phyloP scores from a whole-genome alignment of 352 stramenopile genomes.

The Globisporangium heterothallicum region DNA sequence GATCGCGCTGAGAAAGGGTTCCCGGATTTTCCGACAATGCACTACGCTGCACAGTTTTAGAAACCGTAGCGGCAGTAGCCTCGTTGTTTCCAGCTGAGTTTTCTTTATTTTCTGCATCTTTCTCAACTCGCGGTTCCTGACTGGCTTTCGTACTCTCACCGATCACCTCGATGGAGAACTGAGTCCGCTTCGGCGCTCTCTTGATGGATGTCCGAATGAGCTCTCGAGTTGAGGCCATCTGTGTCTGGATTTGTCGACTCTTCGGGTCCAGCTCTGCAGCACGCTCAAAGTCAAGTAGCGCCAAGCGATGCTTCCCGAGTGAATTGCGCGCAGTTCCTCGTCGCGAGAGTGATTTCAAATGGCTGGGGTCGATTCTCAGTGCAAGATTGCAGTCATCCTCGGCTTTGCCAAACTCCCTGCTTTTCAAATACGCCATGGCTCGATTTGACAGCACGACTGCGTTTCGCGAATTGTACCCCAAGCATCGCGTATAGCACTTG shows the following conservation, averaged over 20 bases:
- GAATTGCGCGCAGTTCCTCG: constrained; percentile 83
- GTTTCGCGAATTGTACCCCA: constrained; percentile 71
- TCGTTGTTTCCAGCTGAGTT: constrained; percentile 7
- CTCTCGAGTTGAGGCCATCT: constrained; percentile 57
- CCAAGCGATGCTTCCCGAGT: constrained; percentile 79
- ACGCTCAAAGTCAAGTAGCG: constrained; percentile 75
- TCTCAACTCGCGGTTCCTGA: background rate
- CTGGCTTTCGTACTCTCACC: constrained; percentile 20
- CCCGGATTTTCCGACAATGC: background rate
- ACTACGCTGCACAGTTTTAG: background rate
- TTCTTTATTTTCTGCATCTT: constrained; percentile 4
- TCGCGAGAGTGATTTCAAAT: constrained; percentile 84
- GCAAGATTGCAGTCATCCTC: constrained; percentile 87
- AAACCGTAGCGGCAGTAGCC: background rate
- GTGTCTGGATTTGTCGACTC: constrained; percentile 61
- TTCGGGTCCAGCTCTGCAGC: constrained; percentile 60
- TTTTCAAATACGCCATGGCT: constrained; percentile 88
- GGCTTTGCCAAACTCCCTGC: constrained; percentile 80
- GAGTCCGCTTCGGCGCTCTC: constrained; percentile 40
- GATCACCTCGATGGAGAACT: constrained; percentile 46
- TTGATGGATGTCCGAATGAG: constrained; percentile 66
- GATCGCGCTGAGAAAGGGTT: background rate
- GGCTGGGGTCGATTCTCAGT: constrained; percentile 66
- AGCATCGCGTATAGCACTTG: constrained; percentile 83
- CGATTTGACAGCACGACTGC: constrained; percentile 85